A percentile compares a stretch with the other conserved stretches of the same genome.
phyloP scores from a whole-genome alignment of 23 red algal species.

The Chondrus crispus region DNA sequence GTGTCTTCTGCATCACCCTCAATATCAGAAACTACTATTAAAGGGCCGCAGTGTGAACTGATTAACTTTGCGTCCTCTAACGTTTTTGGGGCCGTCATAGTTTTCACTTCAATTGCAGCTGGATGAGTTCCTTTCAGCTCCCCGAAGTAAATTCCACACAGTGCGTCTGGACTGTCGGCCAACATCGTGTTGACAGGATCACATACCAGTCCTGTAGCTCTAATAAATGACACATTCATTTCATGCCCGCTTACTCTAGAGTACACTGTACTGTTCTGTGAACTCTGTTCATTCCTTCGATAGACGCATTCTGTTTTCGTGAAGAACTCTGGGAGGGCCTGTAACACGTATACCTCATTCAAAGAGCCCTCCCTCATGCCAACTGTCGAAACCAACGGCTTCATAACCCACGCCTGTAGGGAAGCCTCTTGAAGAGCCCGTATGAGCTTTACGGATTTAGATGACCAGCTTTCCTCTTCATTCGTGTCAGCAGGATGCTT shows the following conservation, averaged over 20 bases:
- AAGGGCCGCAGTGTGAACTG: not conserved
- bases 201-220: not conserved
- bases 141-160: not conserved
- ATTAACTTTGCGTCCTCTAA: not conserved
- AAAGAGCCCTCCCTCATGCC: not conserved
- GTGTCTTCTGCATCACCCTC: not conserved
- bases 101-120: conserved; percentile 8
- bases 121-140: not conserved
- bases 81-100: not conserved
- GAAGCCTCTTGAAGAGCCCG: not conserved
- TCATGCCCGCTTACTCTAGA: too few relatives aligned
- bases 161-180: not conserved
- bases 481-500: not conserved
- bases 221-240: not conserved
- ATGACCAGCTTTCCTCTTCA: not conserved
- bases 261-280: too few relatives aligned
- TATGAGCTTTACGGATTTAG: not conserved
- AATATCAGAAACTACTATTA: not conserved
- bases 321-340: not conserved
- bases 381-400: not conserved
- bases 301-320: too few relatives aligned
- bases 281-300: too few relatives aligned
- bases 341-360: not conserved
- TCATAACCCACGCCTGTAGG: not conserved
- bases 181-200: not conserved